Base-by-base conservation (phyloP, 345 rosid species). In the Ricinus communis region DNA sequence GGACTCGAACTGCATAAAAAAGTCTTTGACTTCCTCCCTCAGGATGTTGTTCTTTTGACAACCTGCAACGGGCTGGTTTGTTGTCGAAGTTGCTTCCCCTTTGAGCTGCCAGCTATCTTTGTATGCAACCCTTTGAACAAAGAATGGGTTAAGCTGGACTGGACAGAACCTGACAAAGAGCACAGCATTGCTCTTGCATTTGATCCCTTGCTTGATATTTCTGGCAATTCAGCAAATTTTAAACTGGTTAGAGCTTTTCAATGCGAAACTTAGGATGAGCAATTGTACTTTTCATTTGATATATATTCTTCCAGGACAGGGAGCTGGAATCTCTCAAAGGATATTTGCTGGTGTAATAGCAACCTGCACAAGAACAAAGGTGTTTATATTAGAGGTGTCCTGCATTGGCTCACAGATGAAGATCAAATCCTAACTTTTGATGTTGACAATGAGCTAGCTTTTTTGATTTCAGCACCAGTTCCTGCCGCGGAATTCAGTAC, bases 41-140 rank as follows among this genome's bases (percentile, higher is more conserved):
- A 77, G 30, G 71, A 75, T 54, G 83, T 82, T 56, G 76, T 73
- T 64, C 16, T 84, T 19, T n/a, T 80, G 54, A 15, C 79, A 4
- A 72, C 87, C 18, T 77, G 87, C 67, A 82, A 82, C 31, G 85
- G 84, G 10, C 65, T 84, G 64, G 52, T 80, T 5, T 84, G 82
- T 19, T 80, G 79, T 24, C 73, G 80, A 30, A 79, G 71, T n/a
- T 74, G 80, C 77, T 62, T 52, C 38, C 82, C 85, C 12, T 77
- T 45, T 73, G 5, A 25, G 9, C 72, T 70, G 22, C 81, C 82
- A 59, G 51, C 69, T 25, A 45, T 84, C 65, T 80, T 80, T 56
- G 70, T 84, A 11, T 82, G 84, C 74, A 84, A 84, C 70, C 85
- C 85, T 15, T 50, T 73, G 65, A 82, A 75, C 75, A 78, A 69